A percentile compares a stretch with the other conserved stretches of the same genome.
Conservation (phyloP, 1,284 basidiomycete genomes). For the Athelia sp. region DNA sequence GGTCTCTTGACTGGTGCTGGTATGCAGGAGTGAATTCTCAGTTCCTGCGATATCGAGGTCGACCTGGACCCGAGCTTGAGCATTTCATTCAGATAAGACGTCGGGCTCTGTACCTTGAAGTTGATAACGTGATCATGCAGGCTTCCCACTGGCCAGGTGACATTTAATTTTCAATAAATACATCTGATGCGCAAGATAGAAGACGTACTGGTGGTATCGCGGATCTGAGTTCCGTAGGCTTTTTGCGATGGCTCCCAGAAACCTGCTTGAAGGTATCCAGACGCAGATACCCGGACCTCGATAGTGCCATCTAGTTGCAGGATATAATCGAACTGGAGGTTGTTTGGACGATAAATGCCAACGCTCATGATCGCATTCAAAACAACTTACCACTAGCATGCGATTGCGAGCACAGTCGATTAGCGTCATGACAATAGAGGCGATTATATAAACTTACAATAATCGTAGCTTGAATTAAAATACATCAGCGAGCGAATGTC, state of each 20-base stretch:
- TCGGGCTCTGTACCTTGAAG: constrained; percentile 49
- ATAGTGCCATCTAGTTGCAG: constrained; percentile 65
- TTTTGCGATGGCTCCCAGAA: constrained; percentile 48
- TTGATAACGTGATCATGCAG: constrained; percentile 71
- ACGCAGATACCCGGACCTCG: constrained; percentile 60
- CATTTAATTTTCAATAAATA: background rate
- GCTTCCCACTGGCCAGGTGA: constrained; percentile 63
- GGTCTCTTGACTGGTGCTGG: constrained; percentile 43
- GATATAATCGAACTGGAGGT: constrained; percentile 57
- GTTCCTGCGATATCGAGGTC: constrained; percentile 59
- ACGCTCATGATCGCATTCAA: background rate
- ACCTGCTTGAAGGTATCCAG: constrained; percentile 63
- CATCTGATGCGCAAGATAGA: background rate
- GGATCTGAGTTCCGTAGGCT: constrained; percentile 53
- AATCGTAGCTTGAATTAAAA: constrained; percentile 45
- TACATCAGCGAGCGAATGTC: background rate
- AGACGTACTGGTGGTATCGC: constrained; percentile 44
- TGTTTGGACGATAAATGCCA: background rate
- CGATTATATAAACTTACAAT: constrained; percentile 34
- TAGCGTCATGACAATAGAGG: background rate
- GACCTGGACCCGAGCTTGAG: no score
- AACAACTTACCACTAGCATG: constrained; percentile 29
- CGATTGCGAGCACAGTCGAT: background rate
- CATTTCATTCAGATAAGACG: no score
- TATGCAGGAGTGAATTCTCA: constrained; percentile 53